Evolutionary conservation across 176 grass and related monocot genomes (phyloP), one percentile per base, ranked within the genome.

Genomic region (Poa annua): DNA sequence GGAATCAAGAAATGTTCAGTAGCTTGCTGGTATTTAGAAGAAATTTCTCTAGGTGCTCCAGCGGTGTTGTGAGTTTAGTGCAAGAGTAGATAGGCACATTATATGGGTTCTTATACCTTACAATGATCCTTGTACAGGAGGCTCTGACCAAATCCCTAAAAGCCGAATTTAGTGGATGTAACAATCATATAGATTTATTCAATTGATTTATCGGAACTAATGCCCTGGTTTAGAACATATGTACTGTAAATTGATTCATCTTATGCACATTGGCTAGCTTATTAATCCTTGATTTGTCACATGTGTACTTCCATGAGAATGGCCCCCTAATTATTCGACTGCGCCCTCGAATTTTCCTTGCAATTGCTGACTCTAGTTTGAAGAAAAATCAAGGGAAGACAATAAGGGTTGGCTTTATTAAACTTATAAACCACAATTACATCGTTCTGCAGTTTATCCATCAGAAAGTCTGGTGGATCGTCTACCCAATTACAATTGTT

Each of bases 1-100:
- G 85, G 80, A 75, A 39, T 68, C 84, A 85, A 85, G 67, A 70
- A 75, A 62, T 62, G 41, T 45, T 74, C 39, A 62, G 84, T 77
- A 22, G 7, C 41, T 41, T 66, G 68, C 8, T 59, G 74, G 65
- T 57, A 20, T 35, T 19, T 84, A 54, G 83, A 59, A 33, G 73
- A 80, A 33, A 55, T 14, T 35, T 22, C 36, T 19, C 15, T 60
- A 70, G 19, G 47, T 48, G 53, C 68, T 72, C 71, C 16, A 38
- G 8, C 66, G 73, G 20, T 48, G 56, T 50, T 82, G 66, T 83
- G 22, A 69, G 79, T 20, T 52, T 66, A 75, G 84, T 38, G 21
- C 2, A 45, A 74, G 14, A 83, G 50, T 73, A 74, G 38, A 66
- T 77, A 66, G 33, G 13, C 35, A 21, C 44, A 42, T 32, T 60